Evolutionary conservation across 257 asterid genomes (phyloP), one percentile per base, ranked within the genome.

Genomic region (Solanum dulcamara): DNA sequence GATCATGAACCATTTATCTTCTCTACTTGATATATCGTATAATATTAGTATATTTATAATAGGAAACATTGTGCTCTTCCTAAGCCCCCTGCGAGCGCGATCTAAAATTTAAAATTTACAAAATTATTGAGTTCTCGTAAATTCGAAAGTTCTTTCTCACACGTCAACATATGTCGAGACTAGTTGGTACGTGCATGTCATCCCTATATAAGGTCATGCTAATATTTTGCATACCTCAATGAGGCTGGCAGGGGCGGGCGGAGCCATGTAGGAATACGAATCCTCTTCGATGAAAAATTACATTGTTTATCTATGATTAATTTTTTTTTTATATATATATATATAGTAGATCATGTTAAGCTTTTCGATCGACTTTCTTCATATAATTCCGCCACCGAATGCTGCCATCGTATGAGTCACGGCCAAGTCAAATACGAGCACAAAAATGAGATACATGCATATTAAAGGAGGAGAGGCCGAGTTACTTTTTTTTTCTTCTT

Each of bases 31-130:
- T n/a, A n/a, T n/a, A 67, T 33, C 46, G 14, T 67, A 33, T 66
- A 28, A 32, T 66, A 28, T 66, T 66, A 6, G 22, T 15, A 30
- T 66, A 15, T 66, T 13, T 10, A 24, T 9, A 59, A 59, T 10
- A 59, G 5, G 32, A 10, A 59, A 59, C 2, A 9, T 59, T 20
- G 14, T 22, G 12, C 8, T 10, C 33, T 59, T 59, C n/a, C 67
- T 10, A 10, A n/a, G 32, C 14, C 17, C 14, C n/a, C 13, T 11
- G 6, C 13, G 22, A 0, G n/a, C n/a, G 0, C 0, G 0, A 15
- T 50, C 7, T 4, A 14, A 15, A 50, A 4, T 50, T n/a, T n/a
- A n/a, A n/a, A n/a, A n/a, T n/a, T n/a, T n/a, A n/a, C 6, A 64
- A 2, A 4, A 30, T 3, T 66, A 66, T 66, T 15, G 12, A 32